Evolutionary conservation across 768 basidiomycete genomes (phyloP), one percentile per base, ranked within the genome.

Genomic region (Pleurotus citrinopileatus): DNA sequence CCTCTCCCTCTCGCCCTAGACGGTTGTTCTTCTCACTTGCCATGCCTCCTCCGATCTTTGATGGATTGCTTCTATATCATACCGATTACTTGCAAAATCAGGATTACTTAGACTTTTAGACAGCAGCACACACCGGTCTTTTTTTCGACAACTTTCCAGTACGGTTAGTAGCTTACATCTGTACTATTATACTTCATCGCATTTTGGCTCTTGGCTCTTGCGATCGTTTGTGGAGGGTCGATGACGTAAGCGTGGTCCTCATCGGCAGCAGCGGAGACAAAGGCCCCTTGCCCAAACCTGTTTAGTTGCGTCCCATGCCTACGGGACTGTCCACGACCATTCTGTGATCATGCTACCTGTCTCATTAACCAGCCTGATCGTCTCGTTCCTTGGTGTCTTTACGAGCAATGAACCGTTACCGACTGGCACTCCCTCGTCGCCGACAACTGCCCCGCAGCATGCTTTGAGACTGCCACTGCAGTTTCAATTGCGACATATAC

Each of bases 401-500:
- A 58, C 60, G 29, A 42, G 45, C 27, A 29, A 34, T 42, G 40
- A 32, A 54, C 48, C 26, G 46, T 48, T 51, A 45, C 56, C n/a
- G n/a, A n/a, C 45, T 54, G 29, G 34, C 51, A 42, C 54, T 46
- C 40, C 56, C 54, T 40, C 45, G 44, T 25, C 50, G 52, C 9
- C 37, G 45, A n/a, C 45, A n/a, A n/a, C n/a, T 52, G 43, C 56
- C 57, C 38, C 45, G 26, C 10, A 27, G 38, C 40, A 53, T 46
- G 4, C 59, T 42, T 22, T 51, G 44, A 37, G 53, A 27, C 44
- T 54, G 12, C 26, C 63, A 29, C 64, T 81, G 57, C 58, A 68
- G 29, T 84, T 87, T 61, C 75, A 84, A 60, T 69, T 87, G 57
- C 78, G 86, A 45, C 86, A 87, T 60, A 65, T 80, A 17, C 84